Conservation (phyloP, 345 rosid genomes). For the Salix caprea region DNA sequence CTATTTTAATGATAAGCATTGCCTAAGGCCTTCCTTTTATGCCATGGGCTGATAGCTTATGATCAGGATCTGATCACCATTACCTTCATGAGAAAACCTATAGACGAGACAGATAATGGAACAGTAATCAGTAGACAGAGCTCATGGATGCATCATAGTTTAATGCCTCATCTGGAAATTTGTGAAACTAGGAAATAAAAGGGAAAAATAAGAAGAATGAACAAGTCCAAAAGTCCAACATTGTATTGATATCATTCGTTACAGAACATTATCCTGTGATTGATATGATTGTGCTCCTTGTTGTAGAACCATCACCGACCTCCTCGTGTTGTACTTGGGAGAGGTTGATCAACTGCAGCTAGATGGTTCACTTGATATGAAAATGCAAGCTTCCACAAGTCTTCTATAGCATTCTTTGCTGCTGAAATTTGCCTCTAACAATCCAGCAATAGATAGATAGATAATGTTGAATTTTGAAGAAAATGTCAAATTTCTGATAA, state of each 20-base stretch:
- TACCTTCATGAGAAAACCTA: no score
- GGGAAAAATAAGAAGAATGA: neutral
- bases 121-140: no score
- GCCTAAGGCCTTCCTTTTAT: no score
- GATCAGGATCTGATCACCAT: no score
- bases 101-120: no score
- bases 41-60: no score
- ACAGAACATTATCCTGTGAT: neutral
- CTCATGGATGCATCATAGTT: no score
- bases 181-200: no score
- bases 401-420: slow-evolving; percentile 52
- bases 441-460: neutral
- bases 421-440: neutral
- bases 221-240: neutral
- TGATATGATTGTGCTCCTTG: neutral
- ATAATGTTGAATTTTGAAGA: neutral
- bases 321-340: slow-evolving; percentile 37
- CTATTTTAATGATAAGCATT: no score
- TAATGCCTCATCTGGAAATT: no score
- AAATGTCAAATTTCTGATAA: no score
- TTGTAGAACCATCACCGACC: slow-evolving; percentile 1
- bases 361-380: slow-evolving; percentile 92
- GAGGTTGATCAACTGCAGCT: slow-evolving; percentile 70
- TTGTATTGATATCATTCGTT: neutral
- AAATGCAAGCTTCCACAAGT: slow-evolving; percentile 89